Conservation (phyloP, 23 red algal genomes). For the Pyropia yezoensis region DNA sequence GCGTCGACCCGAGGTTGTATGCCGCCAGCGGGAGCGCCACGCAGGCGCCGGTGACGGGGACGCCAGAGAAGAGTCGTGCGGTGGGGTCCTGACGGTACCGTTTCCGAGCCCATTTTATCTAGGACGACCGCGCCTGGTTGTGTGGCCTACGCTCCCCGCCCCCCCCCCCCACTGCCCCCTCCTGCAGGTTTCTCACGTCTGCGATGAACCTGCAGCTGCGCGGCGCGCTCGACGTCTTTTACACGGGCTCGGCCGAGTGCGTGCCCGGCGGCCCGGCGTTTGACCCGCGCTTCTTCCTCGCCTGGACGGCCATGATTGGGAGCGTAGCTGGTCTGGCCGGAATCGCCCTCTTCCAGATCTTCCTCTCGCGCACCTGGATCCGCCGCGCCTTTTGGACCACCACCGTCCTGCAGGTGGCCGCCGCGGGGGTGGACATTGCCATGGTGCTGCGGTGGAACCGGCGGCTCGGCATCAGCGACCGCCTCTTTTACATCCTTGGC, state of each 20-base stretch:
- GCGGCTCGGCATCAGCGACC: slow-evolving; percentile 38
- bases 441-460: slow-evolving; percentile 46
- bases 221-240: not conserved
- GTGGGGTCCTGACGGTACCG: too few relatives aligned
- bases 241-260: slow-evolving; percentile 21
- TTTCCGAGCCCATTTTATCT: too few relatives aligned
- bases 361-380: slow-evolving; percentile 22
- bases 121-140: too few relatives aligned
- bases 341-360: slow-evolving; percentile 37
- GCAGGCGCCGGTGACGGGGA: too few relatives aligned
- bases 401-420: slow-evolving; percentile 40
- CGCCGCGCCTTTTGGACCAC: slow-evolving; percentile 56
- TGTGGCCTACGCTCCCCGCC: too few relatives aligned
- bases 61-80: too few relatives aligned
- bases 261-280: slow-evolving; percentile 52
- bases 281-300: slow-evolving; percentile 39
- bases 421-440: slow-evolving; percentile 34
- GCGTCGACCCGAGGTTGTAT: too few relatives aligned
- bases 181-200: too few relatives aligned
- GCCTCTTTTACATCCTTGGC: slow-evolving; percentile 23
- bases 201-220: too few relatives aligned
- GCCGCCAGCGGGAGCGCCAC: too few relatives aligned
- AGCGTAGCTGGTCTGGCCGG: slow-evolving; percentile 36
- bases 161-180: too few relatives aligned
- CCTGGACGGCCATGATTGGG: slow-evolving; percentile 43